Base-by-base conservation (phyloP, 2,329 filamentous ascomycete genomes). In the Pseudonectria buxi region DNA sequence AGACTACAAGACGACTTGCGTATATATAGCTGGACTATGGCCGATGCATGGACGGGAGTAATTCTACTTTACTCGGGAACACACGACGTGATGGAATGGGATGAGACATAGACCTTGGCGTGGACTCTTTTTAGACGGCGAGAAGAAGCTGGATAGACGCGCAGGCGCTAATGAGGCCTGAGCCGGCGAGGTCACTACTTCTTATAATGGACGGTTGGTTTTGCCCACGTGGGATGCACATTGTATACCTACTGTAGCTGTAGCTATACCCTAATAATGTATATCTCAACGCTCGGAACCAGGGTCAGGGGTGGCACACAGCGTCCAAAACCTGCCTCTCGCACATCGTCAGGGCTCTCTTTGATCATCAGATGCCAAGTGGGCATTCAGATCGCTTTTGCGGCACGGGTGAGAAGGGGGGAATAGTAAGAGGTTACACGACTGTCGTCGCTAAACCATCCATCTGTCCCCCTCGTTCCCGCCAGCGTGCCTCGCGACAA, bases 281-380 rank as follows among this genome's bases (percentile, higher is more conserved):
- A n/a, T n/a, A n/a, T n/a, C n/a, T n/a, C n/a, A n/a, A n/a, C n/a
- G n/a, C n/a, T n/a, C n/a, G n/a, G n/a, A n/a, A n/a, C n/a, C n/a
- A n/a, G n/a, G n/a, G n/a, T n/a, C n/a, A n/a, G n/a, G n/a, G n/a
- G n/a, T n/a, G n/a, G n/a, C n/a, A n/a, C n/a, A n/a, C n/a, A n/a
- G n/a, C n/a, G n/a, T n/a, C n/a, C n/a, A n/a, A n/a, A n/a, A n/a
- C 36, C 28, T 26, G 33, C 36, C 18, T 34, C 29, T 24, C 25
- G 31, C 46, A 40, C 18, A 53, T 58, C 55, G 57, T 59, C 56
- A 59, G 56, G 37, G 56, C 56, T 59, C 56, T 78, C 74, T 77
- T 78, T 78, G 69, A 64, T 76, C 72, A 56, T 72, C 71, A 57
- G 35, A 50, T 49, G 45, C 53, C 51, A 28, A 36, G 37, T 28